Evolutionary conservation across 2,329 filamentous ascomycete genomes (phyloP), one percentile per base, ranked within the genome.

Genomic region (Aspergillus brasiliensis): DNA sequence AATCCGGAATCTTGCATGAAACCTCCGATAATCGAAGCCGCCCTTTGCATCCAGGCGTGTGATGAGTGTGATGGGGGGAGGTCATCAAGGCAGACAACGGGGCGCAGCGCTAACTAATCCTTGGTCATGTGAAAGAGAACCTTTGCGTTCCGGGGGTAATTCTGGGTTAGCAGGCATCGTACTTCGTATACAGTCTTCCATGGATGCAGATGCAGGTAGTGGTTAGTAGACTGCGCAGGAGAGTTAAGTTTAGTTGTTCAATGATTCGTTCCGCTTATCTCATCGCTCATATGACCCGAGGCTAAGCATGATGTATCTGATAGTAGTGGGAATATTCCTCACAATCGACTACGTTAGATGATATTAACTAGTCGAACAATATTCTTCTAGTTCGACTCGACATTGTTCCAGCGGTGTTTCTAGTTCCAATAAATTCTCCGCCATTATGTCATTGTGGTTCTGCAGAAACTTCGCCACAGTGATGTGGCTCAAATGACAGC

Each of bases 391-490:
- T n/a, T 19, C 31, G 31, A 34, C 31, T 34, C 31, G 13, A 34
- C 23, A 25, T 52, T 56, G 51, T 25, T 34, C n/a, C 19, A 23
- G 25, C 21, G 0, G n/a, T 49, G 46, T 13, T 49, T 37, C 25
- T 15, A 17, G 17, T 17, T 8, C 48, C 13, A 46, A 44, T 34
- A n/a, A 34, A 56, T 56, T 57, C 28, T 51, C 54, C 54, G 54
- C 27, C 44, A 55, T 51, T 46, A 57, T 59, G 58, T 57, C 61
- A 61, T 59, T 19, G 34, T 17, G 25, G 51, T 23, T 34, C 56
- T 61, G 56, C 58, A 61, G 61, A 63, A 62, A 63, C 58, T 59
- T 51, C 55, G 58, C 61, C 61, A 59, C 55, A 56, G 37, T 38
- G 21, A 31, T 56, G 61, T 63, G 61, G 61, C 61, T 63, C 25